Evolutionary conservation across 768 basidiomycete genomes (phyloP), one percentile per base, ranked within the genome.

Genomic region (Steccherinum ochraceum): DNA sequence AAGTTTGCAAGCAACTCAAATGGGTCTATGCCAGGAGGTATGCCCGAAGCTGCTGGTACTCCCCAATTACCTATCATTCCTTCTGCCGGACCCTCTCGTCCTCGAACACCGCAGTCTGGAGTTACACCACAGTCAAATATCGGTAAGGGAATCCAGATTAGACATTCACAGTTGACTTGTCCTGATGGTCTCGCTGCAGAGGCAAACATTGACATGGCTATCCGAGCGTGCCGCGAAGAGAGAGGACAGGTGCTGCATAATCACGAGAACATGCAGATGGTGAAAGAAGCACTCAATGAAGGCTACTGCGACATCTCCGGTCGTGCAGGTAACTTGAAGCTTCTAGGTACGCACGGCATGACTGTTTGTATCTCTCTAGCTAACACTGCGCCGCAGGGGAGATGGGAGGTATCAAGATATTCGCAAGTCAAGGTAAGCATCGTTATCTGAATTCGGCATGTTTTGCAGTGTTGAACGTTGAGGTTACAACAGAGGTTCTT

Each of bases 261-360:
- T 61, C 69, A 80, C 43, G 73, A 84, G 60, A 72, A 80, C 40
- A 85, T 90, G 84, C 78, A 79, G 52, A 70, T 74, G 45, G 78
- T 93, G 25, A 84, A 79, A 56, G 89, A 90, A 61, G 81, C 81
- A 5, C 60, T 86, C n/a, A 73, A 88, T 54, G 86, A 89, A 54
- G 84, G 86, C 2, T 93, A 92, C 60, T 92, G 90, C 56, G 90
- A 93, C 64, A 67, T 83, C 12, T 84, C 83, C 46, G 88, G 85
- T 1, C 71, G 76, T 41, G 72, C 72, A 16, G 79, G 77, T 5
- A 78, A 89, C 60, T 66, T 92, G 48, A 74, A 70, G 25, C 64
- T 76, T 40, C 71, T 83, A n/a, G 89, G 87, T 81, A 54, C 43
- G 76, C 58, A 40, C 26, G 12, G 13, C 42, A 23, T 12, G 25